phyloP scores from a whole-genome alignment of 164 flowering plant species.

The Houttuynia cordata region DNA sequence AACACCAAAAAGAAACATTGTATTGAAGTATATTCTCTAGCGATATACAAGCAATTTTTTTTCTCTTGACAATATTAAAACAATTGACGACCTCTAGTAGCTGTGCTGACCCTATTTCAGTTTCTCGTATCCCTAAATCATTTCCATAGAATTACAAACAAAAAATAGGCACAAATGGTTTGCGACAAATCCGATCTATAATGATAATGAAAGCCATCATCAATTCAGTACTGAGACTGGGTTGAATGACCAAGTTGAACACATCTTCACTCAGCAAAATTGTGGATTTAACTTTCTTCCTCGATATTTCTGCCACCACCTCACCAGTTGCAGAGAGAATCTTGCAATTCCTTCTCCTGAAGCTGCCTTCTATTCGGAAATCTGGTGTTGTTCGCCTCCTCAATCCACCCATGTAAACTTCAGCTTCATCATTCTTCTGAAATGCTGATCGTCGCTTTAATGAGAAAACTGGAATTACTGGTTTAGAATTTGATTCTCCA shows the following conservation, averaged over 20 bases:
- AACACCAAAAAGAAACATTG: too few relatives aligned
- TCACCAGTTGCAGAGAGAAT: slow-evolving; percentile 20
- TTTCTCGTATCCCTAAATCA: neutral
- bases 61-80: too few relatives aligned
- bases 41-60: too few relatives aligned
- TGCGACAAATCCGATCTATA: slow-evolving; percentile 44
- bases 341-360: slow-evolving; percentile 29
- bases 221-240: slow-evolving; percentile 29
- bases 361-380: slow-evolving; percentile 40
- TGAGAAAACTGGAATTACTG: slow-evolving; percentile 22
- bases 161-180: slow-evolving; percentile 27
- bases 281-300: slow-evolving; percentile 38
- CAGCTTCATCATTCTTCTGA: slow-evolving; percentile 19
- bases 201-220: slow-evolving; percentile 48
- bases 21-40: too few relatives aligned
- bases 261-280: slow-evolving; percentile 39
- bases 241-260: slow-evolving; percentile 33
- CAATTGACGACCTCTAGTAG: neutral
- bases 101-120: neutral
- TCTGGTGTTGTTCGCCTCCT: slow-evolving; percentile 14
- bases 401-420: slow-evolving; percentile 21
- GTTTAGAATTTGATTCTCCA: slow-evolving; percentile 2
- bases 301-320: slow-evolving; percentile 33
- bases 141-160: slow-evolving; percentile 17
- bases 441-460: slow-evolving; percentile 26